These are phyloP conservation scores for Pelargonium myrrhifolium DNA, from an alignment of 441 rosid species.

Conservation along the genomic window DNA sequence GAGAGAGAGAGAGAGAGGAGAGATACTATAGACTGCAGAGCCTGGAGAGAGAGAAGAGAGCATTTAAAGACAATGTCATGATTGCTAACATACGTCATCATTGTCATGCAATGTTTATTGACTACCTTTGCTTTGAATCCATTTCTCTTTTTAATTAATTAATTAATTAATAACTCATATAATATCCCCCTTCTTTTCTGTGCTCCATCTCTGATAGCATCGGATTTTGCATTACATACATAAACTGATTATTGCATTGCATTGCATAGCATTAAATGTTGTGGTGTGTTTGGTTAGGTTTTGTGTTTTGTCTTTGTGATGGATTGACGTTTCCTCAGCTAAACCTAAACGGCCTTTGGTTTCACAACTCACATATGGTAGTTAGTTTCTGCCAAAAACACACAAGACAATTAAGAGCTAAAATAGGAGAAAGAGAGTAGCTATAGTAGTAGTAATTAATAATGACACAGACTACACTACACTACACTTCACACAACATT, in stretches of 20 bases:
- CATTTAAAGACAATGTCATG: slow-evolving; percentile 42
- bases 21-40: slow-evolving; percentile 6
- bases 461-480: neutral
- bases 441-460: neutral
- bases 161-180: too few species aligned
- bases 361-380: neutral
- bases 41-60: neutral
- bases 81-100: slow-evolving; percentile 71
- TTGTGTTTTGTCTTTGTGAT: neutral
- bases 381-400: neutral
- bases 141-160: too few species aligned
- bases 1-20: slow-evolving; percentile 22
- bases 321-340: slow-evolving; percentile 3
- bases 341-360: neutral
- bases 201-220: neutral
- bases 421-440: neutral
- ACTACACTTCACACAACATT: too few species aligned
- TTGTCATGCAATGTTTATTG: slow-evolving; percentile 38
- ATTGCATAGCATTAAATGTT: too few species aligned
- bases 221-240: neutral
- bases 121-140: slow-evolving; percentile 18
- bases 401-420: neutral
- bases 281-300: neutral
- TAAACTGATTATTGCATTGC: too few species aligned
- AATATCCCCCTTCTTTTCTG: neutral